Evolutionary conservation across 768 basidiomycete genomes (phyloP).

Genomic region (Naganishia vishniacii): DNA sequence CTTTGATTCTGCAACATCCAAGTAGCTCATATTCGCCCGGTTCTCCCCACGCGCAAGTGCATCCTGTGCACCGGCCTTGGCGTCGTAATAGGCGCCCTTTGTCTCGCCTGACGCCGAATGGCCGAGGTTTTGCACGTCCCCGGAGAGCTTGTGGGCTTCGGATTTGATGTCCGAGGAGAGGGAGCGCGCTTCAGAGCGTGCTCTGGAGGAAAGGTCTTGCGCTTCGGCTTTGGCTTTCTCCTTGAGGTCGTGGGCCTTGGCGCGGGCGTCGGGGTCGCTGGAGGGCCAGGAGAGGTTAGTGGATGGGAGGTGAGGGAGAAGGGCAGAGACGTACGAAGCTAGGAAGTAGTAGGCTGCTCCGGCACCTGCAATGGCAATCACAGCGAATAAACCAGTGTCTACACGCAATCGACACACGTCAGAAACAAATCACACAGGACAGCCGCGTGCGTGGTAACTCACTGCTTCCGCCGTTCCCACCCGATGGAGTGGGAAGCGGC

Average conservation of each 20-base stretch:
- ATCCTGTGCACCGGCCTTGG: conserved; percentile 21
- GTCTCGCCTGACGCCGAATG: conserved; percentile 19
- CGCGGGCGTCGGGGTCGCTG: conserved; percentile 23
- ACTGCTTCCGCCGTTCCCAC: conserved; percentile 25
- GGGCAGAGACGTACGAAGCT: conserved; percentile 2
- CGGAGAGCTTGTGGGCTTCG: conserved; percentile 23
- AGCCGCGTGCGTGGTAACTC: neutral
- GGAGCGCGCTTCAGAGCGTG: neutral
- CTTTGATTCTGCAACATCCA: conserved; percentile 19
- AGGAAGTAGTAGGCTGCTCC: conserved; percentile 30
- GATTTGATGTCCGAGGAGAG: conserved; percentile 8
- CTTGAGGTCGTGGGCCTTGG: conserved; percentile 13
- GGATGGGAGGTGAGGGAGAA: neutral
- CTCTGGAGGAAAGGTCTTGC: neutral
- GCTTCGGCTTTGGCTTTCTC: conserved; percentile 20
- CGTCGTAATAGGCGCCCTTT: conserved; percentile 23
- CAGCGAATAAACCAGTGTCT: conserved; percentile 25
- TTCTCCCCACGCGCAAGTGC: conserved; percentile 13
- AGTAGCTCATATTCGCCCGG: neutral
- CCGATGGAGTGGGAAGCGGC: conserved; percentile 19
- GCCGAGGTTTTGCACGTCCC: conserved; percentile 22
- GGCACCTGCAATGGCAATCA: conserved; percentile 25
- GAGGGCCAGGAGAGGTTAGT: neutral
- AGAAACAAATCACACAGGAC: neutral
- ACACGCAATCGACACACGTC: neutral